These are phyloP conservation scores for Fusarium fujikuroi DNA, from an alignment of 2,329 filamentous ascomycete species.

Conservation along the genomic window DNA sequence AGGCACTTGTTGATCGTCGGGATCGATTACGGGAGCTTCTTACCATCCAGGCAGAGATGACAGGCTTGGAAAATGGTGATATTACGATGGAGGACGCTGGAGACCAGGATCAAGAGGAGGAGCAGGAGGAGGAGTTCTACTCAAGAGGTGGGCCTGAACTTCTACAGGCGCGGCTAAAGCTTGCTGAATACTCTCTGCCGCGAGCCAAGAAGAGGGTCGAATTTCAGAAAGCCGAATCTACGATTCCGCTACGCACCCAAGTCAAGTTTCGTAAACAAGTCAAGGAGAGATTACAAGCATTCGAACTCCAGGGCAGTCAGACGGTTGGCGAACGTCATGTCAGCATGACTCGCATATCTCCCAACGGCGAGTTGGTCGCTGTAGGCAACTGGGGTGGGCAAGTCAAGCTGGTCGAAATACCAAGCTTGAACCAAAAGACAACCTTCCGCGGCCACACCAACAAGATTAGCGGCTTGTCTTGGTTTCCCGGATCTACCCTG, in stretches of 20 bases:
- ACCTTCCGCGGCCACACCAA: constrained; percentile 86
- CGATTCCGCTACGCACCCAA: constrained; percentile 87
- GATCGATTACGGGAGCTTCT: constrained; percentile 87
- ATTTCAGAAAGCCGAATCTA: constrained; percentile 82
- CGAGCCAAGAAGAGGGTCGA: constrained; percentile 80
- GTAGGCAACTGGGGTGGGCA: constrained; percentile 94
- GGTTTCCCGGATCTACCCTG: constrained; percentile 86
- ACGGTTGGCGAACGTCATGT: constrained; percentile 91
- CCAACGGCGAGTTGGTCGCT: constrained; percentile 83
- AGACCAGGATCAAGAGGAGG: constrained; percentile 71
- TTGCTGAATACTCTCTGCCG: constrained; percentile 86
- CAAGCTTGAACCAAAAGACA: constrained; percentile 80
- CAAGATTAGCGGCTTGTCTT: constrained; percentile 89
- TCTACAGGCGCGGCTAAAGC: constrained; percentile 78
- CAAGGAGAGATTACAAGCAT: constrained; percentile 82
- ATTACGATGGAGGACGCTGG: constrained; percentile 69
- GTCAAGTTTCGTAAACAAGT: constrained; percentile 91
- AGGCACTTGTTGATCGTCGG: constrained; percentile 85
- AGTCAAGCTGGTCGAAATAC: constrained; percentile 86
- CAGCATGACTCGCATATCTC: constrained; percentile 91
- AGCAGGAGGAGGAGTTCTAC: constrained; percentile 94
- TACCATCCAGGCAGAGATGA: constrained; percentile 75
- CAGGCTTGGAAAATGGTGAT: constrained; percentile 66
- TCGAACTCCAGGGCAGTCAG: constrained; percentile 94
- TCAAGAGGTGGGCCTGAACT: constrained; percentile 82